Conservation (phyloP, 805 yeast genomes). For the Kazachstania martiniae region DNA sequence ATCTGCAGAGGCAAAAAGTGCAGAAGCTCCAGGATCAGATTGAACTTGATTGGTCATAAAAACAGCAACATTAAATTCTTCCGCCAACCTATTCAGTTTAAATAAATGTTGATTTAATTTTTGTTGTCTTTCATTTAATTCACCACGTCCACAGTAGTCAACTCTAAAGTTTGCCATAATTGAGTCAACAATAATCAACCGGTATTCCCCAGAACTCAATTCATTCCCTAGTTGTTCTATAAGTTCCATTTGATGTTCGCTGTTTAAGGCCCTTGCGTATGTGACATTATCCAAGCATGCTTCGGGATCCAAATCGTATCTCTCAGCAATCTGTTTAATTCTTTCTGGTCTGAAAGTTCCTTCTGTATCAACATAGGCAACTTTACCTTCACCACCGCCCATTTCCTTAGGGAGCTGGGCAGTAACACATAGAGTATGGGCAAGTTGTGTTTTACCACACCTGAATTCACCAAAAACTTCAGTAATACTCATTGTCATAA, state of each 20-base stretch:
- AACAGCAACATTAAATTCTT: constrained; percentile 69
- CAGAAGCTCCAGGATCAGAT: constrained; percentile 76
- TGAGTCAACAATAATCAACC: constrained; percentile 54
- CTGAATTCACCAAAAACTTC: constrained; percentile 76
- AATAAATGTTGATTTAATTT: constrained; percentile 50
- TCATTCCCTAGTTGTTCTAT: constrained; percentile 56
- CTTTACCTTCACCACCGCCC: constrained; percentile 79
- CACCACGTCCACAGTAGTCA: constrained; percentile 72
- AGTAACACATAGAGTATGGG: constrained; percentile 70
- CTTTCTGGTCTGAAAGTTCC: constrained; percentile 74
- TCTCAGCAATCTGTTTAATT: constrained; percentile 50
- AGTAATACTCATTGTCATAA: constrained; percentile 66
- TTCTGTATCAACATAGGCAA: constrained; percentile 69
- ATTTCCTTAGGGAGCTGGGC: constrained; percentile 56
- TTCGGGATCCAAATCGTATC: constrained; percentile 60
- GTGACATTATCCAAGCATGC: constrained; percentile 61
- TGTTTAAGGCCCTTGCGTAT: constrained; percentile 65
- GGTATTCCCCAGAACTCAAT: constrained; percentile 56
- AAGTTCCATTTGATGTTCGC: constrained; percentile 70
- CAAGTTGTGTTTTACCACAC: constrained; percentile 74
- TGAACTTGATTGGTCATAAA: constrained; percentile 71
- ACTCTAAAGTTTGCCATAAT: constrained; percentile 74
- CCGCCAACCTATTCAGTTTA: constrained; percentile 49
- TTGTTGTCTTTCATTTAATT: constrained; percentile 64
- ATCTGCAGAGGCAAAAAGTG: constrained; percentile 69